Conservation (phyloP, 2,329 filamentous ascomycete genomes). For the Zymoseptoria brevis region DNA sequence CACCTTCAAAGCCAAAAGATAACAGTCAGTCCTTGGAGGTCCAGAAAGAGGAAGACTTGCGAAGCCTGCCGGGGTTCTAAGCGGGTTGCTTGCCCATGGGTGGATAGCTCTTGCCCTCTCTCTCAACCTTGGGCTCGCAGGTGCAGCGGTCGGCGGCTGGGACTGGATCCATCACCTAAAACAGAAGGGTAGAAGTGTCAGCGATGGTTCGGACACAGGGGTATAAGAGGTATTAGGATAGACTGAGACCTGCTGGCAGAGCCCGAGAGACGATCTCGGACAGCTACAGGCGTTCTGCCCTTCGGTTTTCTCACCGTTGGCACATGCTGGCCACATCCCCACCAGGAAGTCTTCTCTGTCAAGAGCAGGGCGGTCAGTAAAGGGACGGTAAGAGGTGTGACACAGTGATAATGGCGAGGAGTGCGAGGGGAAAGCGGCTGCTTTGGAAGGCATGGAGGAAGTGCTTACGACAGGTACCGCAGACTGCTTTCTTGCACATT, state of each 20-base stretch:
- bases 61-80: not conserved
- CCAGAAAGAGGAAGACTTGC: not conserved
- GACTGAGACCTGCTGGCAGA: not conserved
- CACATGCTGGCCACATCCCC: conserved; percentile 32
- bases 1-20: conserved; percentile 14
- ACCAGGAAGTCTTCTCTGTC: conserved; percentile 29
- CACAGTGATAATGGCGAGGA: conserved; percentile 1
- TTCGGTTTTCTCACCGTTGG: conserved; percentile 40
- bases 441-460: not conserved
- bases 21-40: conserved; percentile 3
- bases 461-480: conserved; percentile 54
- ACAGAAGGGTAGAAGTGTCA: not conserved
- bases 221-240: not conserved
- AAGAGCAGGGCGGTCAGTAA: not conserved
- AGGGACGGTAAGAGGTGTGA: not conserved
- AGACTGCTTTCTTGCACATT: conserved; percentile 61
- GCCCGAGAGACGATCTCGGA: not conserved
- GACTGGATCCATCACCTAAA: conserved; percentile 49
- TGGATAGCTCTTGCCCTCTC: conserved; percentile 55
- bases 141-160: conserved; percentile 54
- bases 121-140: conserved; percentile 56
- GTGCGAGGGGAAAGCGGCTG: not conserved
- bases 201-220: not conserved
- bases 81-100: conserved; percentile 44
- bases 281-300: not conserved